Base-by-base conservation (phyloP, 257 asterid genomes). In the Echium plantagineum region DNA sequence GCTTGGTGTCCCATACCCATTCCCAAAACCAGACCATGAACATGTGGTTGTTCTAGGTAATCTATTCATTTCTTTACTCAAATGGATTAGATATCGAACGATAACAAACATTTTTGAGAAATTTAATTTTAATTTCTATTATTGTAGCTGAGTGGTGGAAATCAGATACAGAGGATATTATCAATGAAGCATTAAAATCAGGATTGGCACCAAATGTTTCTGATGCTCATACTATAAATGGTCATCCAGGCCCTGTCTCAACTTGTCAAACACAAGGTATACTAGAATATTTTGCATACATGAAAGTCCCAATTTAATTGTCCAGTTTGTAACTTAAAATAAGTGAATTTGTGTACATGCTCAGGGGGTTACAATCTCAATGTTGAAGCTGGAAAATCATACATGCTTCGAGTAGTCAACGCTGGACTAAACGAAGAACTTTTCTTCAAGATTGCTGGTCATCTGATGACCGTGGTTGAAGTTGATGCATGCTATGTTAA, bases 361-460 rank as follows among this genome's bases (percentile, higher is more conserved):
- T 12, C 74, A 87, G 95, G 83, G 28, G 95, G 90, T 24, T 91
- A 64, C 72, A 78, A 69, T 6, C 59, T 91, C 24, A 80, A 62
- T 28, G 95, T 91, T 0, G 75, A 84, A 3, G 78, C 91, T 0
- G 98, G 94, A 2, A 87, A 90, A 72, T 74, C 76, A 18, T 90
- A 85, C 80, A 55, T 90, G 83, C 80, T 90, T 10, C 87, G 98
- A 3, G 69, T 90, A 10, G 67, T 90, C 85, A 90, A 87, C 47
- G 98, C 96, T 35, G 98, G 95, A 58, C 91, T 90, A 70, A 85
- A 90, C 38, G 98, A 91, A 64, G 96, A 91, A 42, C 88, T 91
- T 32, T 91, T 91, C 75, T 86, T 91, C 79, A 88, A 79, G 69
- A 86, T 91, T 54, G 95, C 97, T 24, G 90, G 89, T 16, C 98